A percentile compares a stretch with the other conserved stretches of the same genome.
Evolutionary conservation across 257 asterid species (phyloP).

Genomic region (Lithospermum erythrorhizon): DNA sequence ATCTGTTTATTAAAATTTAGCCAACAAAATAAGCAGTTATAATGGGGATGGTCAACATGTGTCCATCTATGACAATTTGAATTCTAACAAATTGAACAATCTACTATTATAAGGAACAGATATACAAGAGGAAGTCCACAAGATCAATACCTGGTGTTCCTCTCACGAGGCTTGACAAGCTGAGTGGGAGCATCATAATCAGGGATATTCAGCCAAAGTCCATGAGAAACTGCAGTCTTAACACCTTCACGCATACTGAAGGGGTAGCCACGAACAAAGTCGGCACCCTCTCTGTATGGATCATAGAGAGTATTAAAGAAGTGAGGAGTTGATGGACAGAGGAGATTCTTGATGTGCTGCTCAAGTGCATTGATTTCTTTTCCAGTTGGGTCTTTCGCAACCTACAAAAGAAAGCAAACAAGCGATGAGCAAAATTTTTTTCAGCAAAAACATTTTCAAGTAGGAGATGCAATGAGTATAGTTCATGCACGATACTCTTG

Average conservation of each 20-base stretch:
- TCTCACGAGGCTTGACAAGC: conserved; percentile 80
- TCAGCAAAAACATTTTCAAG: no score
- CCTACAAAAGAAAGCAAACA: conserved; percentile 24
- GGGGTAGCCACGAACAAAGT: conserved; percentile 80
- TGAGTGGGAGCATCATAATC: conserved; percentile 85
- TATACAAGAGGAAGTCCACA: conserved; percentile 52
- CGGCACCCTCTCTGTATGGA: conserved; percentile 72
- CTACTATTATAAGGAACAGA: no score
- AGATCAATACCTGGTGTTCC: conserved; percentile 53
- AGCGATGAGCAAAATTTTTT: no score
- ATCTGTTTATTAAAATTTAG: conserved; percentile 22
- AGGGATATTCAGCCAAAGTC: conserved; percentile 77
- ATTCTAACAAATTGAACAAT: no score
- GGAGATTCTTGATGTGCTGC: conserved; percentile 68
- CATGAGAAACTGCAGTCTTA: conserved; percentile 65
- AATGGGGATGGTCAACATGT: neutral
- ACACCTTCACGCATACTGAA: conserved; percentile 77
- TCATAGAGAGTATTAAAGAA: conserved; percentile 81
- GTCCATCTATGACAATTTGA: no score
- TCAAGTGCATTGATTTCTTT: conserved; percentile 65
- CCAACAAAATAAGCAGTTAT: neutral
- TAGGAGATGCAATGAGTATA: no score
- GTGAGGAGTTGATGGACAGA: conserved; percentile 56
- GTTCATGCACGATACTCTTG: no score
- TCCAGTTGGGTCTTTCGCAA: conserved; percentile 70